phyloP scores from a whole-genome alignment of 805 yeast species.

The Pichia ethanolica region DNA sequence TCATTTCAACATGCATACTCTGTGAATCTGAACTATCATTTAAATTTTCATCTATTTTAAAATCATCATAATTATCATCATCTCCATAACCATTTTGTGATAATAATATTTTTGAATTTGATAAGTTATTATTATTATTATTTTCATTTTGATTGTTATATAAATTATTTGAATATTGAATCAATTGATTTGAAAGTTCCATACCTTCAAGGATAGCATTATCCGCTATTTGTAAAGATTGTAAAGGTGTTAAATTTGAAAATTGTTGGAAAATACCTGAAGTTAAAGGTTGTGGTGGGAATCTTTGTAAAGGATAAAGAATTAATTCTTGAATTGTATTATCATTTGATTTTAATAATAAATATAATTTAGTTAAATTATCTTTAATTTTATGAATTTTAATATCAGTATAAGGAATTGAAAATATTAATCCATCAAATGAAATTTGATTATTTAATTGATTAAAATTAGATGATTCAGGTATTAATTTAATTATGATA shows the following conservation, averaged over 20 bases:
- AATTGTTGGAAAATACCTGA: constrained; percentile 17
- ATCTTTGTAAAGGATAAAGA: constrained; percentile 16
- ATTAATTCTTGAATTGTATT: not conserved
- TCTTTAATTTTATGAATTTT: constrained; percentile 14
- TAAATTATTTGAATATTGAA: not conserved
- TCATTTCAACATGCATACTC: constrained; percentile 23
- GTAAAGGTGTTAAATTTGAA: constrained; percentile 8
- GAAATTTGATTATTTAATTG: not conserved
- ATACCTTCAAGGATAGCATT: constrained; percentile 18
- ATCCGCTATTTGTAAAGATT: constrained; percentile 16
- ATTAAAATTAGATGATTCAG: constrained; percentile 1
- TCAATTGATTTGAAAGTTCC: constrained; percentile 7
- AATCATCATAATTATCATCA: constrained; percentile 19
- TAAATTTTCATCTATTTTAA: constrained; percentile 4
- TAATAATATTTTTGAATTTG: constrained; percentile 12
- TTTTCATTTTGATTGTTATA: not conserved
- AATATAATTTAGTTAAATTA: constrained; percentile 10
- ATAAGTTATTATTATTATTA: not conserved
- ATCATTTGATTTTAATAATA: not conserved
- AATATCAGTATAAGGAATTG: constrained; percentile 20
- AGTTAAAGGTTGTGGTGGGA: constrained; percentile 12
- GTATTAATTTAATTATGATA: constrained; percentile 14
- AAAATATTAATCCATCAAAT: constrained; percentile 10
- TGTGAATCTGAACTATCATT: constrained; percentile 12
- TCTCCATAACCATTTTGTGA: constrained; percentile 23